Evolutionary conservation across 352 stramenopile species (phyloP), one percentile per base, ranked within the genome.

Genomic region (Pythium phragmitis): DNA sequence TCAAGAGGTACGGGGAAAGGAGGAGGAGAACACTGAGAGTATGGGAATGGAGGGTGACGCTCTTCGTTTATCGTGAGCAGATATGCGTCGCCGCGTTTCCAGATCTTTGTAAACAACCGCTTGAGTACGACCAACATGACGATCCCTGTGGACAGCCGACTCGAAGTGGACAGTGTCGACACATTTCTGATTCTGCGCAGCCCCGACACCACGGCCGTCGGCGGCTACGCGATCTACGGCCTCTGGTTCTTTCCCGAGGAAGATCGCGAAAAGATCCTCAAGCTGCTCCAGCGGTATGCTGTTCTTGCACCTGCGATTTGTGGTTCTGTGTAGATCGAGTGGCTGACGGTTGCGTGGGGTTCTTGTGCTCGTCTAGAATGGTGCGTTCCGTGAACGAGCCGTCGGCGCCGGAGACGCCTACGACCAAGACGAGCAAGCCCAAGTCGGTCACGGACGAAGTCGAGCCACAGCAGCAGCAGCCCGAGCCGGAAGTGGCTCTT

Each of bases 61-160:
- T 7, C 5, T n/a, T 45, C 23, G 17, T 39, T 36, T 39, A 7
- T 1, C 7, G 2, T 58, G 36, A 21, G 19, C 34, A 92, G 85
- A 75, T 87, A 81, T 54, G 82, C 82, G 48, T 69, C 82, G 21
- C 87, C 87, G 34, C 82, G 80, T 51, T 93, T 92, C 71, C 87
- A 95, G 75, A 85, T 95, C 57, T 89, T 89, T 51, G 83, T 95
- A n/a, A 95, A 91, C 68, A 95, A 95, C 67, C 87, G 87, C n/a
- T 58, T 95, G 63, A 95, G 82, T 66, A 95, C 87, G 53, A 92
- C 82, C 49, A 95, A 95, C 65, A 88, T 95, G 79, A 84, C 79
- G 69, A 79, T 95, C 59, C 60, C 79, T 11, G 67, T 95, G 47
- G 77, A 91, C 58, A 83, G 78, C 30, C 69, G 73, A 60, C 76